Base-by-base conservation (phyloP, 257 asterid genomes). In the Solanum bukasovii region DNA sequence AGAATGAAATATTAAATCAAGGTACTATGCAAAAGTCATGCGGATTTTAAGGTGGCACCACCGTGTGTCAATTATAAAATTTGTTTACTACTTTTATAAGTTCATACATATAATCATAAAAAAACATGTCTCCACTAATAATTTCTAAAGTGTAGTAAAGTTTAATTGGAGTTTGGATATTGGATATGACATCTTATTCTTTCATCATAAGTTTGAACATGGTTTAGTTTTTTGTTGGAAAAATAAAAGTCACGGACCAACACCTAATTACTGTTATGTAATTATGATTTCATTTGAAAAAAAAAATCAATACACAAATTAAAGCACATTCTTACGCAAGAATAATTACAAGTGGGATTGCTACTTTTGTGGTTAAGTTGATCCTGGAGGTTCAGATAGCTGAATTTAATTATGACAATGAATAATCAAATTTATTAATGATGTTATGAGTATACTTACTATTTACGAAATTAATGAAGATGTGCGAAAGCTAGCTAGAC, bases 21-120 rank as follows among this genome's bases (percentile, higher is more conserved):
- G 86, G 44, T 87, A 42, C 84, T 52, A n/a, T 87, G 38, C 75
- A 52, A 56, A 77, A 37, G 78, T 87, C 86, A 56, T 84, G 88
- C 86, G 86, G 73, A 56, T 20, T 49, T 49, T 20, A 77, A 61
- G 85, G 88, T 33, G 65, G 63, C 18, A 34, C 88, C 88, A 35
- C 14, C 88, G 77, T 87, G 88, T 77, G 85, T 59, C 59, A 33
- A 40, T 77, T 44, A 68, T 13, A 29, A 68, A 9, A 9, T 40
- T 67, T 49, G 13, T 14, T 65, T 38, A 37, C 63, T 84, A 14
- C 61, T 49, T 49, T 13, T 84, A 23, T 37, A 65, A 37, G 18
- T 16, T 1, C 11, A 33, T 35, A 84, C 27, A 33, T 35, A 84
- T 65, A n/a, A 46, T 81, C 16, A 85, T 65, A 34, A 59, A 46